Base-by-base conservation (phyloP, 2,329 filamentous ascomycete genomes). In the Pleomassaria siparia region DNA sequence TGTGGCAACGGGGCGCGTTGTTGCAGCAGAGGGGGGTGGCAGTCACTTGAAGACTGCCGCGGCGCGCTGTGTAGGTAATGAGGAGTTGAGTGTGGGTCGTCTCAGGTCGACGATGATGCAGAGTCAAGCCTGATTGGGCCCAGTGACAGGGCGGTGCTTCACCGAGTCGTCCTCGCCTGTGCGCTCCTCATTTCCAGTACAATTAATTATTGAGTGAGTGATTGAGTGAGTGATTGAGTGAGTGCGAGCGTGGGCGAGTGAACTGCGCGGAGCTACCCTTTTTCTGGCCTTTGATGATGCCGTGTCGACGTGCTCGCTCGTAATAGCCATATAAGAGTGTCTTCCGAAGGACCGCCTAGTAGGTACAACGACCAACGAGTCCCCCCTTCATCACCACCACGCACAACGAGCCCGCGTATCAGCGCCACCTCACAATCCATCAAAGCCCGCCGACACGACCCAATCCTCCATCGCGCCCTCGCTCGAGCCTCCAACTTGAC, bases 111-210 rank as follows among this genome's bases (percentile, higher is more conserved):
- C 9, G 33, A 46, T 10, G 29, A 30, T 32, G 40, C 24, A n/a
- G 28, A 18, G 43, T 45, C 47, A 53, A 51, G 47, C 44, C 20
- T 37, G 12, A 25, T 9, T 18, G 44, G 44, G 44, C 28, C 43
- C 43, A 35, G 40, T 28, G 40, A 49, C 29, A 33, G 45, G 29
- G 35, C 37, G 39, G 21, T 10, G 3, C 3, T 26, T 15, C 18
- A 10, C 37, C 12, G 6, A 13, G 29, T 30, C 29, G 12, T 13
- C 9, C 32, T 15, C 29, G 29, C 29, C 5, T 18, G 28, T 43
- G 30, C 29, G 47, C 47, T 36, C 50, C 47, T 54, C 57, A 54
- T 58, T 57, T 59, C 47, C n/a, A n/a, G n/a, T n/a, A n/a, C n/a
- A n/a, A n/a, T n/a, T n/a, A n/a, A n/a, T n/a, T 53, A 54, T 49